These are phyloP conservation scores for Sporisorium reilianum DNA, from an alignment of 1,284 basidiomycete species.

Conservation along the genomic window DNA sequence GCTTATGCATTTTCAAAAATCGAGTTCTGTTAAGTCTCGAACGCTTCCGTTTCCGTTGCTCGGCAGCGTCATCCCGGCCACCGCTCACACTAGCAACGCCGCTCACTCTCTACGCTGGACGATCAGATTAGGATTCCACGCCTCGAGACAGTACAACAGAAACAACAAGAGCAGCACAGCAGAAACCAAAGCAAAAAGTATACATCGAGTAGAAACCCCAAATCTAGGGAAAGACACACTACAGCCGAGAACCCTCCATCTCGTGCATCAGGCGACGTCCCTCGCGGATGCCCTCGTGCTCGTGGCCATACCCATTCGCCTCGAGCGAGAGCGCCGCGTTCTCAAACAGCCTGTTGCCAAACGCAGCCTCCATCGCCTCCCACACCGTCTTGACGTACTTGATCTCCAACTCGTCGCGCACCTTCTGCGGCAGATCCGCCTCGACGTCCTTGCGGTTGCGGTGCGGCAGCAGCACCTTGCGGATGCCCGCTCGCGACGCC, in stretches of 20 bases:
- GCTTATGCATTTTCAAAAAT: neutral
- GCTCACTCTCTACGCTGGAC: neutral
- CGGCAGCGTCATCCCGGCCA: neutral
- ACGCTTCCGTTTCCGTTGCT: neutral
- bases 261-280: slow-evolving; percentile 56
- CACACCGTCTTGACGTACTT: slow-evolving; percentile 81
- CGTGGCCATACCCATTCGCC: slow-evolving; percentile 44
- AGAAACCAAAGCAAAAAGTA: neutral
- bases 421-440: slow-evolving; percentile 80
- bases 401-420: slow-evolving; percentile 80
- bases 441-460: slow-evolving; percentile 87
- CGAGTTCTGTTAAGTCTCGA: neutral
- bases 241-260: slow-evolving; percentile 45
- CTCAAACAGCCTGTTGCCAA: slow-evolving; percentile 58
- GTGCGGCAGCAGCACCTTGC: slow-evolving; percentile 82
- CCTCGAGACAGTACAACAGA: neutral
- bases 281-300: slow-evolving; percentile 59
- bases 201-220: neutral
- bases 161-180: neutral
- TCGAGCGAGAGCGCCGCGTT: slow-evolving; percentile 52
- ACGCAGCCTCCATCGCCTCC: slow-evolving; percentile 80
- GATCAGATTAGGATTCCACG: neutral
- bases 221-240: neutral
- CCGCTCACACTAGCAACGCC: too few relatives aligned
- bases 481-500: slow-evolving; percentile 79